phyloP scores from a whole-genome alignment of 2,329 filamentous ascomycete genomes.

The Zymoseptoria brevis region DNA sequence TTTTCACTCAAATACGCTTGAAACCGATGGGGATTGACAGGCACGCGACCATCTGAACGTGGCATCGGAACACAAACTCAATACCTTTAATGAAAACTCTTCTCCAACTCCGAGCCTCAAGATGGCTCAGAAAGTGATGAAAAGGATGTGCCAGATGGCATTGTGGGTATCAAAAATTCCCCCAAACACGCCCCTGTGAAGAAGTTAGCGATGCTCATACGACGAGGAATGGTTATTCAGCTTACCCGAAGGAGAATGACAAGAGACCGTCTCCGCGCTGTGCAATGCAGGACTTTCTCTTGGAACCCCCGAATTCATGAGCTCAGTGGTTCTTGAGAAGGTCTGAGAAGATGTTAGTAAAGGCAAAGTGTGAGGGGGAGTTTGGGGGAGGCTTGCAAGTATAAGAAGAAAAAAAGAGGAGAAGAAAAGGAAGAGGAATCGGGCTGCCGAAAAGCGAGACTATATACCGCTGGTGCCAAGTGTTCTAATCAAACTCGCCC shows the following conservation, averaged over 20 bases:
- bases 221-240: no score
- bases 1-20: background rate
- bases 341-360: background rate
- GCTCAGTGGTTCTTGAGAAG: conserved; percentile 25
- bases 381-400: no score
- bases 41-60: background rate
- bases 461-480: no score
- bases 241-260: conserved; percentile 18
- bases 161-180: conserved; percentile 17
- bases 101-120: background rate
- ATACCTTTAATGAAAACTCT: background rate
- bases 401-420: no score
- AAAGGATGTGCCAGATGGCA: background rate
- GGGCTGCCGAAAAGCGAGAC: no score
- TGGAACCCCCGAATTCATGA: conserved; percentile 25
- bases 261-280: conserved; percentile 25
- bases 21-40: background rate
- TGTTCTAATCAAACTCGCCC: no score
- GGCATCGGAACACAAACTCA: background rate
- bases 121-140: conserved; percentile 2
- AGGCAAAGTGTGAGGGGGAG: no score
- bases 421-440: no score
- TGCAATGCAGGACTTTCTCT: conserved; percentile 30
- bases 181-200: conserved; percentile 20
- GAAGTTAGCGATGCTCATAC: no score